Evolutionary conservation across 192 early-diverging fungal species (phyloP), one percentile per base, ranked within the genome.

Genomic region (Glomus cerebriforme): DNA sequence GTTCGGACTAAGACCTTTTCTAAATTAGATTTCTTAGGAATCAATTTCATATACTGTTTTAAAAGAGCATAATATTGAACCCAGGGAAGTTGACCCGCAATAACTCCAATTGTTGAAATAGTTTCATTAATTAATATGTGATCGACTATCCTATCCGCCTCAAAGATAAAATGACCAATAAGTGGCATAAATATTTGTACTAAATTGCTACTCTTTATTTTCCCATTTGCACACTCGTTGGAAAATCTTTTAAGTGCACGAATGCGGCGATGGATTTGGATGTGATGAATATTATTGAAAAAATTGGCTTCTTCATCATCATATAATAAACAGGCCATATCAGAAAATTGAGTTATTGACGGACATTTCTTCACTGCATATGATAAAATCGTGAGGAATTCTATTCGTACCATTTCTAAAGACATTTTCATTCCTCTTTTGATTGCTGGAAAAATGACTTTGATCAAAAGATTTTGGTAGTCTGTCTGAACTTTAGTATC

Each of bases 281-380:
- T 90, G 78, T 99, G 98, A 76, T 95, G 89, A 72, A 99, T 90
- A 80, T 99, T 99, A 83, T 89, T 91, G 82, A 99, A 99, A 85
- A 99, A 96, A 74, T 92, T 97, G 7, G 94, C 91, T 79, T 99
- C 95, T n/a, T 96, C 94, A 81, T 96, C 93, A 31, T 88, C 92
- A 73, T 86, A 91, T 59, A 95, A 77, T 26, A 96, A 82, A 22
- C 81, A 78, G 0, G 81, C 79, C 90, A 96, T 85, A 79, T 93
- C 92, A 9, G 80, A 78, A 78, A 96, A 93, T 24, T 90, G 83
- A 31, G 85, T 80, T 24, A 89, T 43, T 10, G 82, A 80, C 24
- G 91, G 87, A 82, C 92, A 93, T 13, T 82, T 80, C 65, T 88
- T 84, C 45, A 96, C 89, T 32, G 91, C 84, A 37, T 84, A 79